These are phyloP conservation scores for Liquidambar formosana DNA, from an alignment of 164 flowering plant species.

Conservation along the genomic window DNA sequence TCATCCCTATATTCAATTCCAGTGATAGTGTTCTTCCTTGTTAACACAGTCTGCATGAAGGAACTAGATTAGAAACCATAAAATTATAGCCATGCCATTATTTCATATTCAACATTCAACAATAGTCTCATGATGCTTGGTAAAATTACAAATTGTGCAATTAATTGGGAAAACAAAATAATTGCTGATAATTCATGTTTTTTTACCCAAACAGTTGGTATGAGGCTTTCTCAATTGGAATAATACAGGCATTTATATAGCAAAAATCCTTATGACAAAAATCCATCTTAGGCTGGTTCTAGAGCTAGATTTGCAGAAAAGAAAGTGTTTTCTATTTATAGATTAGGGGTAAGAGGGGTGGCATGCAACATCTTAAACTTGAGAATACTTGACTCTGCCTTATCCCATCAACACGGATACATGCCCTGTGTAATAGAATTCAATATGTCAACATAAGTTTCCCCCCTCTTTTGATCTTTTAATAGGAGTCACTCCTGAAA, in stretches of 20 bases:
- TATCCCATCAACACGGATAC: not conserved
- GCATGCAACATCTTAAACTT: too few relatives aligned
- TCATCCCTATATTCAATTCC: slow-evolving; percentile 87
- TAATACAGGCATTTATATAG: too few relatives aligned
- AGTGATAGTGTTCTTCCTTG: slow-evolving; percentile 81
- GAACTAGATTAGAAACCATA: not conserved
- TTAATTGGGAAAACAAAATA: not conserved
- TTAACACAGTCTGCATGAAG: slow-evolving; percentile 63
- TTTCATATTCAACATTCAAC: slow-evolving; percentile 8
- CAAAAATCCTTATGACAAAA: too few relatives aligned
- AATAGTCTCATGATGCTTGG: not conserved
- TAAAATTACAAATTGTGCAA: not conserved
- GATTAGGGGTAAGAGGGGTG: too few relatives aligned
- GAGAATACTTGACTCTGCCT: not conserved
- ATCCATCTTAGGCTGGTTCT: too few relatives aligned
- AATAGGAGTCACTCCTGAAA: too few relatives aligned
- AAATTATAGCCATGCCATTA: not conserved
- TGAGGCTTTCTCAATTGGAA: too few relatives aligned
- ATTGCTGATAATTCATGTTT: not conserved
- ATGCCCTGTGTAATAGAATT: too few relatives aligned
- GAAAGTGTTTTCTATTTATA: too few relatives aligned
- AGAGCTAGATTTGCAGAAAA: too few relatives aligned
- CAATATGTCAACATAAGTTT: too few relatives aligned
- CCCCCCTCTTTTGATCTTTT: too few relatives aligned
- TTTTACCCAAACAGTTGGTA: not conserved